Evolutionary conservation across 73 alveolate genomes (phyloP).

Genomic region (Durusdinium trenchii): DNA sequence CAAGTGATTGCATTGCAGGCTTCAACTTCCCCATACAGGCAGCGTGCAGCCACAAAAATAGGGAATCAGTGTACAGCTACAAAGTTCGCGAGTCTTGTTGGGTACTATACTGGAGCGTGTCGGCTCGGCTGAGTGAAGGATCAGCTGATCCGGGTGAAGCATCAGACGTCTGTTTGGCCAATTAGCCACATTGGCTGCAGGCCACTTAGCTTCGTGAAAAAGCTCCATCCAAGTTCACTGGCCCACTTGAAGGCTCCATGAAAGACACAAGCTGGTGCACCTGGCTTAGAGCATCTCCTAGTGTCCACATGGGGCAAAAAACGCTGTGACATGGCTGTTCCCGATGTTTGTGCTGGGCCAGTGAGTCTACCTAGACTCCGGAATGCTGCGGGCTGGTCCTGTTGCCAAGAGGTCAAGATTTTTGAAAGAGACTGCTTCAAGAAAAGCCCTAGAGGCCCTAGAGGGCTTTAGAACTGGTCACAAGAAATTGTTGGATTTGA

Average conservation of each 20-base stretch:
- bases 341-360: neutral
- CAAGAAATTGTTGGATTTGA: too few species aligned
- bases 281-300: too few species aligned
- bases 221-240: neutral
- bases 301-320: neutral
- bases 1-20: neutral
- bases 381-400: neutral
- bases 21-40: neutral
- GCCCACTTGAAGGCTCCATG: neutral
- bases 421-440: conserved; percentile 1
- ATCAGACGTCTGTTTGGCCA: neutral
- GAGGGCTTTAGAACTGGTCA: too few species aligned
- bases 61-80: conserved; percentile 11
- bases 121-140: conserved; percentile 39
- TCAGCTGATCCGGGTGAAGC: conserved; percentile 1
- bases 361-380: conserved; percentile 25
- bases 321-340: neutral
- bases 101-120: neutral
- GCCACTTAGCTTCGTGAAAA: neutral
- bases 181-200: too few species aligned
- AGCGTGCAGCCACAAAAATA: conserved; percentile 19
- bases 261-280: too few species aligned
- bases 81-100: neutral
- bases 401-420: neutral
- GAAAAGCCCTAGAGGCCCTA: too few species aligned